Evolutionary conservation across 805 yeast genomes (phyloP), one percentile per base, ranked within the genome.

Genomic region (Diddensiella transvaalensis): DNA sequence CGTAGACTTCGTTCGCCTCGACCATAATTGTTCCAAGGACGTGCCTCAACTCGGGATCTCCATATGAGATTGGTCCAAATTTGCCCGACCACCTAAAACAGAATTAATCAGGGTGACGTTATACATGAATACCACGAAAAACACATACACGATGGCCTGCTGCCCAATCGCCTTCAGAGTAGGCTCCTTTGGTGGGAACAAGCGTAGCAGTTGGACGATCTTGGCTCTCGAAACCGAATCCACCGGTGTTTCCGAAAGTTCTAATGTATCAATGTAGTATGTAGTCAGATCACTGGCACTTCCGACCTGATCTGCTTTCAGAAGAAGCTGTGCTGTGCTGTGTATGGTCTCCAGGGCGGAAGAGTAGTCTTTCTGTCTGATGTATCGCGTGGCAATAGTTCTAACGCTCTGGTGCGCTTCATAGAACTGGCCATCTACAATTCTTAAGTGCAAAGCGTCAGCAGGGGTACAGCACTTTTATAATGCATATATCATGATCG

Each of bases 321-420:
- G 71, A 48, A 91, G 74, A 18, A 83, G 78, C 51, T 78, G 69
- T 0, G 95, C 77, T 37, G 91, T 90, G 56, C 81, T 80, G 58
- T 79, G 79, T 26, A 91, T 73, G 48, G 89, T 69, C 42, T 85
- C 89, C 44, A 80, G 74, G 6, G 97, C 96, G 35, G 84, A 83
- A 2, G 67, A 70, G 63, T 76, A 87, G 50, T 83, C 79, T 51
- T 80, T 79, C 21, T 81, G 63, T 54, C 86, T 79, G 38, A 85
- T 83, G 61, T 86, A 85, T 62, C 99, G 75, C 56, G 89, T 89
- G 37, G 87, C 86, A 46, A 91, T 85, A 3, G 98, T 88, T 60
- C 96, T 74, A 44, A 93, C 75, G 0, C 96, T 90, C 66, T 93
- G 98, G 64, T 91, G 96, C 0, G 98, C 98, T 64, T 93, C 99